Evolutionary conservation across 495 filamentous ascomycete genomes (phyloP).

Genomic region (Tuber calosporum): DNA sequence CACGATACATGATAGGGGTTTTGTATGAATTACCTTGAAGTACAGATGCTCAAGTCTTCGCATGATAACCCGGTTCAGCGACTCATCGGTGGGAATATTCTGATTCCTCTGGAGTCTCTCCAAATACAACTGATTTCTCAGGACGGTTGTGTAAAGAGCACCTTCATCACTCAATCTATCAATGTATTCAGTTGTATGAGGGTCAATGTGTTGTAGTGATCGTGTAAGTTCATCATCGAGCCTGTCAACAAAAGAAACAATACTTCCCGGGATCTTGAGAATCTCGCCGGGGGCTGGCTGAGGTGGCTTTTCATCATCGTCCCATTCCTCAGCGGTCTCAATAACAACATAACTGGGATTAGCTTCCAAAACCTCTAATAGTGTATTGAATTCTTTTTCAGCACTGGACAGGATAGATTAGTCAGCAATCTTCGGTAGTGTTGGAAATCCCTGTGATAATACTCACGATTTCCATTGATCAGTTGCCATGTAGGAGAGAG

Average conservation of each 20-base stretch:
- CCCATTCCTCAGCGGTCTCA: conserved; percentile 94
- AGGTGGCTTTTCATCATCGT: conserved; percentile 92
- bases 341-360: conserved; percentile 73
- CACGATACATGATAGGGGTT: conserved; percentile 35
- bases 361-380: conserved; percentile 71
- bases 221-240: conserved; percentile 96
- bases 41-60: conserved; percentile 92
- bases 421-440: conserved; percentile 13
- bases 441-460: neutral
- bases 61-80: conserved; percentile 86
- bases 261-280: conserved; percentile 78
- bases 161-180: conserved; percentile 87
- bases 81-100: conserved; percentile 58
- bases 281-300: conserved; percentile 61
- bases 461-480: conserved; percentile 87
- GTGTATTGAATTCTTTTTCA: conserved; percentile 68
- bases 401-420: conserved; percentile 47
- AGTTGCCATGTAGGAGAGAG: conserved; percentile 76
- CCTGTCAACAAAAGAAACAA: conserved; percentile 90
- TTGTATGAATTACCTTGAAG: conserved; percentile 65
- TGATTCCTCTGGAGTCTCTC: conserved; percentile 49
- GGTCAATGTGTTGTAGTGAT: conserved; percentile 92
- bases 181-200: conserved; percentile 97
- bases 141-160: conserved; percentile 82
- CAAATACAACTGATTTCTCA: conserved; percentile 76